Evolutionary conservation across 2,329 filamentous ascomycete species (phyloP).

Genomic region (Trichoderma koningii): DNA sequence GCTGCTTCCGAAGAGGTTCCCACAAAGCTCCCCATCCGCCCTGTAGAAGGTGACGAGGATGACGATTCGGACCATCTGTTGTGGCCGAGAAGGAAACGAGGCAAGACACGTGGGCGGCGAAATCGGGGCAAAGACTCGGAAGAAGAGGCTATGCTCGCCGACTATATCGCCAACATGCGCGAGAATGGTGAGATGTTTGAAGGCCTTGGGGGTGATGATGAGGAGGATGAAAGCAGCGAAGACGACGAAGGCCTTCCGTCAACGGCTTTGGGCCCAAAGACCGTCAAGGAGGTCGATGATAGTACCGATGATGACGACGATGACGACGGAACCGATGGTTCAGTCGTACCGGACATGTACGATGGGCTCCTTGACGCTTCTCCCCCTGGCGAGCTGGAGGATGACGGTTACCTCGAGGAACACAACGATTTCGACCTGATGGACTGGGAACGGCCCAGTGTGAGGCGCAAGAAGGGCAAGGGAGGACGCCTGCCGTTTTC

Average conservation of each 20-base stretch:
- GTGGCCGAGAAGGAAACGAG: slow-evolving; percentile 28
- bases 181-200: slow-evolving; percentile 60
- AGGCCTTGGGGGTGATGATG: slow-evolving; percentile 45
- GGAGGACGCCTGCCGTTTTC: slow-evolving; percentile 57
- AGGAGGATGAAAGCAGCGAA: slow-evolving; percentile 15
- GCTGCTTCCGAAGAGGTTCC: background rate
- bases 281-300: background rate
- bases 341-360: background rate
- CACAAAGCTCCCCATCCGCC: background rate
- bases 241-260: background rate
- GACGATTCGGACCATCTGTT: background rate
- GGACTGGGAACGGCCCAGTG: slow-evolving; percentile 73
- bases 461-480: slow-evolving; percentile 64
- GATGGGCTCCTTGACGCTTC: too few species aligned
- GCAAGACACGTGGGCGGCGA: slow-evolving; percentile 31
- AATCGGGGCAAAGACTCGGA: slow-evolving; percentile 46
- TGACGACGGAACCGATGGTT: background rate
- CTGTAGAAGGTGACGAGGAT: background rate
- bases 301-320: background rate
- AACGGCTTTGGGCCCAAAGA: background rate
- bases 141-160: slow-evolving; percentile 63
- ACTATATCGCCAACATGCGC: slow-evolving; percentile 70
- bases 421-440: slow-evolving; percentile 79
- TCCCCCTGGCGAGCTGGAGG: background rate
- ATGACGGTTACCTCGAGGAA: slow-evolving; percentile 29